A percentile compares a stretch with the other conserved stretches of the same genome.
phyloP scores from a whole-genome alignment of 1,284 basidiomycete genomes.

The Cryptococcus sp. region DNA sequence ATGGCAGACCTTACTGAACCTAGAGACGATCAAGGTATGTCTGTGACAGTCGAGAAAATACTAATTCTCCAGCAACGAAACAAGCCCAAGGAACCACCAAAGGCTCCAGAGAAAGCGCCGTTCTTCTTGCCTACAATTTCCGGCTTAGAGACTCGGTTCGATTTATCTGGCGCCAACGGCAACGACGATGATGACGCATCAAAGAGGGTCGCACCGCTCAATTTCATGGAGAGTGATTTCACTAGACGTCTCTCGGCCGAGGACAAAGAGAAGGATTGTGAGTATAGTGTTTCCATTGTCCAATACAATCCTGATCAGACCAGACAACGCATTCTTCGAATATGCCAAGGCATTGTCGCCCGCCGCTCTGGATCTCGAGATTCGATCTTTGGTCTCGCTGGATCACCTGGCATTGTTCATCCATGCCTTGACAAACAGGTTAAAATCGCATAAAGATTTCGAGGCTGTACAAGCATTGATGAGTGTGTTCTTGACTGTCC shows the following conservation, averaged over 20 bases:
- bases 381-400: conserved; percentile 67
- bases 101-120: conserved; percentile 89
- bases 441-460: conserved; percentile 79
- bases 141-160: conserved; percentile 76
- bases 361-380: conserved; percentile 82
- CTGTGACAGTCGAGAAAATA: not conserved
- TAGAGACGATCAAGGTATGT: conserved; percentile 85
- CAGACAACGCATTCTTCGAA: conserved; percentile 77
- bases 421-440: conserved; percentile 64
- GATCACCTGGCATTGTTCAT: conserved; percentile 67
- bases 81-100: conserved; percentile 92
- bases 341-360: conserved; percentile 84
- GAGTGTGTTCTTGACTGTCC: conserved; percentile 75
- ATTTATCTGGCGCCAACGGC: conserved; percentile 50
- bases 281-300: conserved; percentile 36
- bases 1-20: conserved; percentile 94
- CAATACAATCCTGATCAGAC: not conserved
- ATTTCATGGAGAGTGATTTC: conserved; percentile 68
- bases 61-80: conserved; percentile 67
- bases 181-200: conserved; percentile 47
- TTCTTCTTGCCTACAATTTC: conserved; percentile 93
- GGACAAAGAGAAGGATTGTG: conserved; percentile 63
- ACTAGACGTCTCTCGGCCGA: conserved; percentile 61
- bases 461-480: conserved; percentile 91
- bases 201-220: conserved; percentile 56